phyloP scores from a whole-genome alignment of 305 asterid species.

The Plantago coronopus region DNA sequence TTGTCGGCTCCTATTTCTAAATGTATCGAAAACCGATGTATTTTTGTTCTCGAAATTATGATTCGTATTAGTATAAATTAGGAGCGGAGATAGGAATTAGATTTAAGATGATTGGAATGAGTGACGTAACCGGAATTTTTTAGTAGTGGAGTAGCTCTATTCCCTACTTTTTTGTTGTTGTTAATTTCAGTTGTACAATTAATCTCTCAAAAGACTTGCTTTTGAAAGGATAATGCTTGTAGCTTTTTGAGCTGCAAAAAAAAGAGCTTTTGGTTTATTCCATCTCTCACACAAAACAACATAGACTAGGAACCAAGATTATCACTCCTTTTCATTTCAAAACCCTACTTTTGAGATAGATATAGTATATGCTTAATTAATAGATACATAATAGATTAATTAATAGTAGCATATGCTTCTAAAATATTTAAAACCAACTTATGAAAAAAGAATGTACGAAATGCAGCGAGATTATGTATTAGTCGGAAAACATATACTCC shows the following conservation, averaged over 20 bases:
- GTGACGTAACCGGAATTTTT: constrained; percentile 22
- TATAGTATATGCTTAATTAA: too few relatives aligned
- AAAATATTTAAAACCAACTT: too few relatives aligned
- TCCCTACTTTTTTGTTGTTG: constrained; percentile 34
- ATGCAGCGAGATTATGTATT: too few relatives aligned
- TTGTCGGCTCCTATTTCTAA: constrained; percentile 48
- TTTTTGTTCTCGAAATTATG: too few relatives aligned
- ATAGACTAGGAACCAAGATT: constrained; percentile 78
- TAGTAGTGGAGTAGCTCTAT: constrained; percentile 62
- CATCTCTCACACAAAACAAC: constrained; percentile 62
- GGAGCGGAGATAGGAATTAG: too few relatives aligned
- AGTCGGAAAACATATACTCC: too few relatives aligned
- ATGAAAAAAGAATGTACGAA: too few relatives aligned
- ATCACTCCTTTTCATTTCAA: constrained; percentile 65
- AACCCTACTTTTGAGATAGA: constrained; percentile 61
- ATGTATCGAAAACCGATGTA: too few relatives aligned
- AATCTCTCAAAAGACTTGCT: constrained; percentile 56
- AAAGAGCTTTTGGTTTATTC: constrained; percentile 46
- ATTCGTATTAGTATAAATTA: too few relatives aligned
- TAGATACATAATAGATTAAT: too few relatives aligned
- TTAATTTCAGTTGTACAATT: constrained; percentile 30
- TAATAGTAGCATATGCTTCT: too few relatives aligned
- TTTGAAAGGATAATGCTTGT: constrained; percentile 50
- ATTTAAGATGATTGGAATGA: too few relatives aligned
- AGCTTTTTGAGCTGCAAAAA: constrained; percentile 42